Conservation (phyloP, 1,284 basidiomycete species). For the Ceratobasidium sp. region DNA sequence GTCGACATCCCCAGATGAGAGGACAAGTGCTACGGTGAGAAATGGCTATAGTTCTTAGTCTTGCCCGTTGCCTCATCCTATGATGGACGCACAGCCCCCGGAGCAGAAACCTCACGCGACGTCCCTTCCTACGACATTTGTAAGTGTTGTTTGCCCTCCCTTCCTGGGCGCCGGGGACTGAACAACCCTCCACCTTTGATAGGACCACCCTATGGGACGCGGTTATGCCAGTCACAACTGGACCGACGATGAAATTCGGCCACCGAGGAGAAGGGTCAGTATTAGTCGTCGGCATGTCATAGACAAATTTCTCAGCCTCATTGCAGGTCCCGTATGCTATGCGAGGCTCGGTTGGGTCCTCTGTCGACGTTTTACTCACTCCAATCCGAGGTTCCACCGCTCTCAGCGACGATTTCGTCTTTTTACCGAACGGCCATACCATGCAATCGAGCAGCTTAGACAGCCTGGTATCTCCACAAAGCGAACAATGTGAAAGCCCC, state of each 20-base stretch:
- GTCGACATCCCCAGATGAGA: conserved; percentile 17
- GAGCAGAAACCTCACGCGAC: conserved; percentile 19
- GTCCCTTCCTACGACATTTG: conserved; percentile 6
- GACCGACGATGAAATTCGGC: conserved; percentile 5
- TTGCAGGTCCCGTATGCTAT: background rate
- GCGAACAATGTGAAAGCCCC: conserved; percentile 21
- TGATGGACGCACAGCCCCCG: conserved; percentile 15
- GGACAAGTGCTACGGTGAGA: conserved; percentile 3
- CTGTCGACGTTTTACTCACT: conserved; percentile 17
- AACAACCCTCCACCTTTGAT: too few species aligned
- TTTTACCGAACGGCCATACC: conserved; percentile 11
- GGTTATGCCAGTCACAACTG: background rate
- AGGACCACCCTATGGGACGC: conserved; percentile 12
- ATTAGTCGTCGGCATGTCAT: background rate
- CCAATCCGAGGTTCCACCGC: conserved; percentile 30
- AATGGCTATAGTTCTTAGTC: background rate
- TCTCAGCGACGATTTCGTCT: conserved; percentile 29
- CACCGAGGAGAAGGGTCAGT: conserved; percentile 8
- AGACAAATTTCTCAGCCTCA: background rate
- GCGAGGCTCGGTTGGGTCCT: conserved; percentile 26
- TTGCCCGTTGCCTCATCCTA: background rate
- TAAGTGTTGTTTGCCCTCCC: background rate
- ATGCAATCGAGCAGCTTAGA: background rate
- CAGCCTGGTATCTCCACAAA: background rate
- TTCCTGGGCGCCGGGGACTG: background rate